These are phyloP conservation scores for Prasinococcaceae sp. DNA, from an alignment of 139 green algal species.

Conservation along the genomic window DNA sequence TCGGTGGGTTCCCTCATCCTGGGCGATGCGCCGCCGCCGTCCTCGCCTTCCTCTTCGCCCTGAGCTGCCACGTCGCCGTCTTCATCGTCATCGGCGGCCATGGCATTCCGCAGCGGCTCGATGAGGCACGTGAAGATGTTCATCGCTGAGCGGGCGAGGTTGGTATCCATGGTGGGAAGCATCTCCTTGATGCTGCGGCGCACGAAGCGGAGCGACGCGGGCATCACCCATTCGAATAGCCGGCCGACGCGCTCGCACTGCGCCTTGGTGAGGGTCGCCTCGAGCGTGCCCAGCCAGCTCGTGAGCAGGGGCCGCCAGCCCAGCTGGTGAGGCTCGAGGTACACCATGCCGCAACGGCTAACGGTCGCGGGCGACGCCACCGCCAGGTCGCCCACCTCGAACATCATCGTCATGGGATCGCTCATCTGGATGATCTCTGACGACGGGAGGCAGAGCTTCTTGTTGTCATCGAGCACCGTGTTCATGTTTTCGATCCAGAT, in stretches of 20 bases:
- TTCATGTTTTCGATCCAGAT: constrained; percentile 52
- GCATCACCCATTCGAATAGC: constrained; percentile 27
- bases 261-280: constrained; percentile 1
- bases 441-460: constrained; percentile 58
- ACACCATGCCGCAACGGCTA: constrained; percentile 26
- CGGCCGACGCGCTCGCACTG: background rate
- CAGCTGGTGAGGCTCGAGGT: constrained; percentile 23
- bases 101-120: constrained; percentile 15
- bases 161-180: constrained; percentile 38
- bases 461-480: constrained; percentile 56
- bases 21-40: background rate
- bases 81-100: constrained; percentile 27
- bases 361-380: constrained; percentile 23
- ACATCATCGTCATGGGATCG: constrained; percentile 35
- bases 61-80: background rate
- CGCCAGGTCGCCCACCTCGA: constrained; percentile 38
- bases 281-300: constrained; percentile 17
- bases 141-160: constrained; percentile 43
- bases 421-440: constrained; percentile 71
- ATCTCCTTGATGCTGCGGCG: constrained; percentile 28
- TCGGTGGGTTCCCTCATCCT: constrained; percentile 1
- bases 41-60: background rate
- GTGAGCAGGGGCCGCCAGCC: constrained; percentile 11
- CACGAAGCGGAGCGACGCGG: constrained; percentile 16
- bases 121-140: constrained; percentile 28